Evolutionary conservation across 176 grass and related monocot species (phyloP), one percentile per base, ranked within the genome.

Genomic region (Lolium rigidum): DNA sequence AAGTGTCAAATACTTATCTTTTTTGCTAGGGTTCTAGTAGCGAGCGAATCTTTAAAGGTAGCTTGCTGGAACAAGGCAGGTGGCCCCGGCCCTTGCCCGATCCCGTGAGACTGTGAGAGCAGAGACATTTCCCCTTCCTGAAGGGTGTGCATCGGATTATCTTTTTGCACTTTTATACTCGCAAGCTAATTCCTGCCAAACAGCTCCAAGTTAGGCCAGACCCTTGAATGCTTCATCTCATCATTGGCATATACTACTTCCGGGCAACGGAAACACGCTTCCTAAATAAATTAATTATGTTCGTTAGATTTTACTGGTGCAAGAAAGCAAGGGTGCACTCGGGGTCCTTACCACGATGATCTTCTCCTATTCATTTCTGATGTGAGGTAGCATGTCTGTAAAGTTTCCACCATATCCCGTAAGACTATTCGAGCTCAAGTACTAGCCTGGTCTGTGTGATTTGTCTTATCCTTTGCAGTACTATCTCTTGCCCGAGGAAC

Each of bases 31-130:
- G 9, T 31, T 82, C 14, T n/a, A n/a, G n/a, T 24, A 1, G 54
- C 62, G 22, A 86, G 13, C 12, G 74, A 83, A 61, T 37, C 24
- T 82, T 83, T 46, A n/a, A 58, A 58, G 66, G 49, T 87, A 51
- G 80, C 74, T 85, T 79, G 21, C 38, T 67, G 74, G 56, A 79
- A 73, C 14, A 73, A 78, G 79, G 13, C 64, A 66, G 71, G 24
- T 37, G 54, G 64, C 55, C 55, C 41, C n/a, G n/a, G n/a, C 28
- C 28, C 54, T 63, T 70, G 22, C 74, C 55, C 22, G 26, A 18
- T 55, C 52, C 58, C 9, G 52, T 9, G 3, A 41, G n/a, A 46
- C 28, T 31, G 28, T 31, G 28, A 31, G 28, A 31, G 28, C 28
- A 31, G 28, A 31, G 28, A 31, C 57, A 55, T 60, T 41, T 41